Evolutionary conservation across 805 yeast genomes (phyloP).

Genomic region (Ogataea methylovora): DNA sequence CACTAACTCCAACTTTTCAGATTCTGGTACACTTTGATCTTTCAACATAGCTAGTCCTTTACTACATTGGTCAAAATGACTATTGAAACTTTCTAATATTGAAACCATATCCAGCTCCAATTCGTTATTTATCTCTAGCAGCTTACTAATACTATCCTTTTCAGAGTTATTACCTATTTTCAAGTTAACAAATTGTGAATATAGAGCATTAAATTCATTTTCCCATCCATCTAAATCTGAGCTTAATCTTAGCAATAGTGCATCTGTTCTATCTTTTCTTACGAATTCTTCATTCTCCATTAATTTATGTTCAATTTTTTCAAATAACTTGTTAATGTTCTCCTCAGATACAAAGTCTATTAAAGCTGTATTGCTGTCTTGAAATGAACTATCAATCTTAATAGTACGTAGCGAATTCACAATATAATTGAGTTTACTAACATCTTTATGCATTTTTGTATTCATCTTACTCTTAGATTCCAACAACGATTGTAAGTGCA

Average conservation of each 20-base stretch:
- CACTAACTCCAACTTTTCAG: constrained; percentile 18
- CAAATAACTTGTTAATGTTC: constrained; percentile 27
- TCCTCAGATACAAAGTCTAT: constrained; percentile 42
- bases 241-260: constrained; percentile 16
- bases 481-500: constrained; percentile 20
- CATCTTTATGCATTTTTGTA: constrained; percentile 19
- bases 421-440: constrained; percentile 25
- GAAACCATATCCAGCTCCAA: constrained; percentile 66
- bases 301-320: constrained; percentile 19
- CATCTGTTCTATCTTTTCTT: constrained; percentile 19
- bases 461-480: constrained; percentile 14
- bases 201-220: constrained; percentile 18
- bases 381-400: constrained; percentile 27
- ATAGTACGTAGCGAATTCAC: constrained; percentile 27
- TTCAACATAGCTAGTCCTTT: constrained; percentile 35
- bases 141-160: constrained; percentile 14
- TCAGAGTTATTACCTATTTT: constrained; percentile 10
- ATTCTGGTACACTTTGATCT: constrained; percentile 17
- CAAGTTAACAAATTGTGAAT: constrained; percentile 15
- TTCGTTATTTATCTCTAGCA: constrained; percentile 33
- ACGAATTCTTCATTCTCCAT: constrained; percentile 22
- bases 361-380: constrained; percentile 14
- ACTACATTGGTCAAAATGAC: constrained; percentile 75
- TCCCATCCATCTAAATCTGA: constrained; percentile 17
- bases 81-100: constrained; percentile 62